A percentile compares a stretch with the other conserved stretches of the same genome.
Conservation (phyloP, 2,329 filamentous ascomycete genomes). For the Aaosphaeria arxii region DNA sequence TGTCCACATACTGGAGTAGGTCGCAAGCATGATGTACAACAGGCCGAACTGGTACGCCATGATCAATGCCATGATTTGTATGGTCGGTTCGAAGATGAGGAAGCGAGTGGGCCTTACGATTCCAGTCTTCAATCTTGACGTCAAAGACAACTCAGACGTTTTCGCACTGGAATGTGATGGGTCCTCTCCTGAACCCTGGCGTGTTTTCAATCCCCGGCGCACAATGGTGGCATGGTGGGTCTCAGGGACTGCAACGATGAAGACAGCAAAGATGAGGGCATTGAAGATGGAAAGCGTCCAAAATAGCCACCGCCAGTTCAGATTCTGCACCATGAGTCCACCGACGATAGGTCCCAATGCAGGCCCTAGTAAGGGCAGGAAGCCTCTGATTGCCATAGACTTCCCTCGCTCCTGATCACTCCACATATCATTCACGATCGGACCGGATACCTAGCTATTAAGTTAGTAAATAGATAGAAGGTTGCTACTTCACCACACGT, state of each 20-base stretch:
- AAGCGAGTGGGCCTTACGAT: slow-evolving; percentile 53
- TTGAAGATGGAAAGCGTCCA: slow-evolving; percentile 18
- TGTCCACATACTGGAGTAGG: slow-evolving; percentile 19
- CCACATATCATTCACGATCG: slow-evolving; percentile 13
- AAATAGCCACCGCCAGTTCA: slow-evolving; percentile 24
- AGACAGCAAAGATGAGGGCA: slow-evolving; percentile 11
- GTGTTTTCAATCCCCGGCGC: slow-evolving; percentile 36
- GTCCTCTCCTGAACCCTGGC: slow-evolving; percentile 42
- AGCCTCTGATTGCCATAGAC: slow-evolving; percentile 10
- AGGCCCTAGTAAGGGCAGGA: slow-evolving; percentile 16
- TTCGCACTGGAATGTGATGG: slow-evolving; percentile 18
- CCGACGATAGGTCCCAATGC: slow-evolving; percentile 22
- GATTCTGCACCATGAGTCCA: slow-evolving; percentile 13
- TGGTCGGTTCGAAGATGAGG: slow-evolving; percentile 52
- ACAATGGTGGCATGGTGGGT: slow-evolving; percentile 46
- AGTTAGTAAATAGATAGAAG: not conserved
- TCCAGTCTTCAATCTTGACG: slow-evolving; percentile 10
- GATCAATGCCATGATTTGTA: slow-evolving; percentile 42
- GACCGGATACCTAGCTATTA: slow-evolving; percentile 9
- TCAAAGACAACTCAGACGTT: slow-evolving; percentile 2
- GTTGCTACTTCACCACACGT: not conserved
- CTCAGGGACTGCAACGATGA: slow-evolving; percentile 39
- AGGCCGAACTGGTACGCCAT: slow-evolving; percentile 42
- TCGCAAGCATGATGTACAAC: slow-evolving; percentile 22
- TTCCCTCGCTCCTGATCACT: slow-evolving; percentile 14